Evolutionary conservation across 176 grass and related monocot species (phyloP).

Genomic region (Hsuehochloa calcarea): DNA sequence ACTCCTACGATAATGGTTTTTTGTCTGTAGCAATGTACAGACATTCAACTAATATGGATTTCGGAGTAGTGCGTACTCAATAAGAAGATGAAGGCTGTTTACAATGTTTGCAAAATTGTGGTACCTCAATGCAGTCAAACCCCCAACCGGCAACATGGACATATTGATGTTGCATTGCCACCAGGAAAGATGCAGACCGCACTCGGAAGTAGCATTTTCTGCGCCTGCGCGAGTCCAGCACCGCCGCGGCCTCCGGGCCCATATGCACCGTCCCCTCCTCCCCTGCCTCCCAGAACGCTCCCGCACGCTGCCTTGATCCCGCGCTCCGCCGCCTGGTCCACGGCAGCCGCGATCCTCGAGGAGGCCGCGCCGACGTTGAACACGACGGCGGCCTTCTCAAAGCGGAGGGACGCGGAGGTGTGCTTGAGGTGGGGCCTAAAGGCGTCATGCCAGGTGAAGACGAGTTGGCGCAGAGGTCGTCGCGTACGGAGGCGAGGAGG

Average conservation of each 20-base stretch:
- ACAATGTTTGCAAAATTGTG: too few relatives aligned
- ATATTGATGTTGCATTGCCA: too few relatives aligned
- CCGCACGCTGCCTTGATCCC: conserved; percentile 60
- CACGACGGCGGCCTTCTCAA: conserved; percentile 67
- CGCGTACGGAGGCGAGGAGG: conserved; percentile 45
- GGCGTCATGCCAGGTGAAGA: conserved; percentile 82
- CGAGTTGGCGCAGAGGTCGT: conserved; percentile 52
- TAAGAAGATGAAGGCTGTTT: too few relatives aligned
- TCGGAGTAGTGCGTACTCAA: too few relatives aligned
- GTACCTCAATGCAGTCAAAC: too few relatives aligned
- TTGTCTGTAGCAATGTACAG: too few relatives aligned
- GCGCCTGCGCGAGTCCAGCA: conserved; percentile 90
- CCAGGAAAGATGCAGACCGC: too few relatives aligned
- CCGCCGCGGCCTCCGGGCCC: conserved; percentile 42
- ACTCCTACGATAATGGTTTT: too few relatives aligned
- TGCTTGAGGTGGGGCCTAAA: conserved; percentile 62
- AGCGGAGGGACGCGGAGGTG: conserved; percentile 43
- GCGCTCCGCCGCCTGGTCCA: conserved; percentile 43
- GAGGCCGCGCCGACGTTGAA: conserved; percentile 67
- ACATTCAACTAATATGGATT: too few relatives aligned
- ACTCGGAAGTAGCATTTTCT: conserved; percentile 95
- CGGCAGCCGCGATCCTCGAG: conserved; percentile 49
- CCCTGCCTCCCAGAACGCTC: conserved; percentile 56
- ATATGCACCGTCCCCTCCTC: conserved; percentile 60
- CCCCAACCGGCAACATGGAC: too few relatives aligned